A percentile compares a stretch with the other conserved stretches of the same genome.
Evolutionary conservation across 805 yeast genomes (phyloP).

Genomic region (Teunomyces lycoperdinae): DNA sequence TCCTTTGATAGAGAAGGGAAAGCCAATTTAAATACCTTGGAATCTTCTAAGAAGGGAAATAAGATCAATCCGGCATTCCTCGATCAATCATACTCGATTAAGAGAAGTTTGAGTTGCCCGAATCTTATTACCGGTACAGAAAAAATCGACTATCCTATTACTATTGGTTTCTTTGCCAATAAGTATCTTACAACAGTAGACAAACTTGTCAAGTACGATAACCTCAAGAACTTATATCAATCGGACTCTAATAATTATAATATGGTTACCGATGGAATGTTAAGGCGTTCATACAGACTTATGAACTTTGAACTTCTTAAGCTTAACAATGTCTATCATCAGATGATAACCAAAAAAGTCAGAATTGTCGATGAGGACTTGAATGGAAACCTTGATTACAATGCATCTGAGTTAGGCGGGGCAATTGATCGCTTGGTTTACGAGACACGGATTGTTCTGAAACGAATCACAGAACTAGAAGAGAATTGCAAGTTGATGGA

Average conservation of each 20-base stretch:
- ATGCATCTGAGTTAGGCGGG: constrained; percentile 28
- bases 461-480: constrained; percentile 40
- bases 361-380: constrained; percentile 30
- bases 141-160: constrained; percentile 5
- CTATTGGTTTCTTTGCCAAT: constrained; percentile 17
- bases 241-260: constrained; percentile 4
- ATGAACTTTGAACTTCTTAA: constrained; percentile 31
- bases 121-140: constrained; percentile 11
- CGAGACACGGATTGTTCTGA: constrained; percentile 39
- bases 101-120: constrained; percentile 24
- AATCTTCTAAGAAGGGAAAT: constrained; percentile 12
- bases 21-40: constrained; percentile 19
- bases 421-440: constrained; percentile 38
- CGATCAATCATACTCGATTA: neutral
- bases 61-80: neutral
- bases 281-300: constrained; percentile 21
- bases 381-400: constrained; percentile 23
- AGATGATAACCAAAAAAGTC: constrained; percentile 22
- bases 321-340: constrained; percentile 24
- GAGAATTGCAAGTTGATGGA: constrained; percentile 29
- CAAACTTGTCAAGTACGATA: constrained; percentile 19
- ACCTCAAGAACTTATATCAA: constrained; percentile 13
- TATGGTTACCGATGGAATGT: constrained; percentile 8
- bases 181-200: constrained; percentile 16
- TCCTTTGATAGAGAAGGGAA: constrained; percentile 20